Percentiles rank a stretch among this genome's conserved stretches.
These are phyloP conservation scores for Fusarium verticillioides DNA, from an alignment of 2,329 filamentous ascomycete genomes.

Conservation along the genomic window DNA sequence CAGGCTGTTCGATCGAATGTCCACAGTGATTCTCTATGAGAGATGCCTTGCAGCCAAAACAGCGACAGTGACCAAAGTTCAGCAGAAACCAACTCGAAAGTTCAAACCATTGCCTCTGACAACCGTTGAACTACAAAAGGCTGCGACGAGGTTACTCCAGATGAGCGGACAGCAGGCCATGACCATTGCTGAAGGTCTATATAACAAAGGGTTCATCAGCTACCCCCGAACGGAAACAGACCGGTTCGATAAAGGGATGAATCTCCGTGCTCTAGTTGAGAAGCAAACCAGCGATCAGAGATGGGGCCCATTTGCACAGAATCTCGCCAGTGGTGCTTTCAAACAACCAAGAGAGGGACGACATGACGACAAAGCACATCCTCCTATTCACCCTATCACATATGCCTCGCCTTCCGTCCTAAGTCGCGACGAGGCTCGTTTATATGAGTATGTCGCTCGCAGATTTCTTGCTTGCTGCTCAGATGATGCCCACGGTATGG, in stretches of 20 bases:
- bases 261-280: conserved; percentile 80
- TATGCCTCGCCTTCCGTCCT: conserved; percentile 75
- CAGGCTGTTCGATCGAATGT: conserved; percentile 87
- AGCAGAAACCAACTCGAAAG: conserved; percentile 91
- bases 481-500: conserved; percentile 87
- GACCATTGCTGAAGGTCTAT: conserved; percentile 85
- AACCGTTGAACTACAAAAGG: conserved; percentile 96
- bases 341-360: conserved; percentile 82
- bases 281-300: conserved; percentile 81
- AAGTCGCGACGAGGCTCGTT: conserved; percentile 74
- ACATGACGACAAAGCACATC: conserved; percentile 96
- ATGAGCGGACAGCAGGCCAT: conserved; percentile 93
- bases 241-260: conserved; percentile 90
- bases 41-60: conserved; percentile 79
- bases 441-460: conserved; percentile 93
- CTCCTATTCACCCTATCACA: conserved; percentile 95
- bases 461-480: conserved; percentile 96
- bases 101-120: conserved; percentile 94
- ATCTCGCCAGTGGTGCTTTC: conserved; percentile 79
- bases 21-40: conserved; percentile 85
- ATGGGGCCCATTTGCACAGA: conserved; percentile 86
- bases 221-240: conserved; percentile 98
- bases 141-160: conserved; percentile 87
- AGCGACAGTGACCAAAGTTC: conserved; percentile 85
- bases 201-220: conserved; percentile 95